Conservation (phyloP, 257 asterid genomes). For the Salvia hispanica region DNA sequence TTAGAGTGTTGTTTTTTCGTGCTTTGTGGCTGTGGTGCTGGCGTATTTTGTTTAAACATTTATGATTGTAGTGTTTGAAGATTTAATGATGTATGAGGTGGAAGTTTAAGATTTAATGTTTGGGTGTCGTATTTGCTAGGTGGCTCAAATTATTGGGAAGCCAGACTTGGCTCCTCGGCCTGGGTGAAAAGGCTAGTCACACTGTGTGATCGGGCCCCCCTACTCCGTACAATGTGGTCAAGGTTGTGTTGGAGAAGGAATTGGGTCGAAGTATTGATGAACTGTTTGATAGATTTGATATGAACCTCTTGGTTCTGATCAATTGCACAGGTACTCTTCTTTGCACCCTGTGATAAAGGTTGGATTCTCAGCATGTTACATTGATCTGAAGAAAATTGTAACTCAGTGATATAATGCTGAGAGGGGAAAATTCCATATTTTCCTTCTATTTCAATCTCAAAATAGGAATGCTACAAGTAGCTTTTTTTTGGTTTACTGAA, state of each 20-base stretch:
- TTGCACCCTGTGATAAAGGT: slow-evolving; percentile 21
- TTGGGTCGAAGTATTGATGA: slow-evolving; percentile 69
- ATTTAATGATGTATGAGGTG: neutral
- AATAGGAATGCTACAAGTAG: neutral
- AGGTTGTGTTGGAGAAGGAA: slow-evolving; percentile 81
- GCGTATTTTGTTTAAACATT: neutral
- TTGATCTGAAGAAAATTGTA: slow-evolving; percentile 3
- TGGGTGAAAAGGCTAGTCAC: slow-evolving; percentile 97
- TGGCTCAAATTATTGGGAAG: slow-evolving; percentile 95
- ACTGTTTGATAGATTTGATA: slow-evolving; percentile 75
- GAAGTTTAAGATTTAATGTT: neutral
- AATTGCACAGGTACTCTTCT: slow-evolving; percentile 81
- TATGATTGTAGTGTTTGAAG: neutral
- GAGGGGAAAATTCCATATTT: slow-evolving; percentile 2
- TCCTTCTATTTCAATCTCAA: neutral
- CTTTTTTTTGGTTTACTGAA: slow-evolving; percentile 7
- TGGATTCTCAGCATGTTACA: slow-evolving; percentile 12
- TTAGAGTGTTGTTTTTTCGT: slow-evolving; percentile 1
- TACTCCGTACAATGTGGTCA: slow-evolving; percentile 63
- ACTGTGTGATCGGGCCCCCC: slow-evolving; percentile 97
- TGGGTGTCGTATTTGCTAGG: slow-evolving; percentile 41
- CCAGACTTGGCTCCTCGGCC: slow-evolving; percentile 97
- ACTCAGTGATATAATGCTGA: slow-evolving; percentile 16
- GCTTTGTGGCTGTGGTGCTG: neutral
- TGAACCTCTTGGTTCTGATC: slow-evolving; percentile 95